Evolutionary conservation across 106 monocot genomes (phyloP).

Genomic region (Acorus calamus): DNA sequence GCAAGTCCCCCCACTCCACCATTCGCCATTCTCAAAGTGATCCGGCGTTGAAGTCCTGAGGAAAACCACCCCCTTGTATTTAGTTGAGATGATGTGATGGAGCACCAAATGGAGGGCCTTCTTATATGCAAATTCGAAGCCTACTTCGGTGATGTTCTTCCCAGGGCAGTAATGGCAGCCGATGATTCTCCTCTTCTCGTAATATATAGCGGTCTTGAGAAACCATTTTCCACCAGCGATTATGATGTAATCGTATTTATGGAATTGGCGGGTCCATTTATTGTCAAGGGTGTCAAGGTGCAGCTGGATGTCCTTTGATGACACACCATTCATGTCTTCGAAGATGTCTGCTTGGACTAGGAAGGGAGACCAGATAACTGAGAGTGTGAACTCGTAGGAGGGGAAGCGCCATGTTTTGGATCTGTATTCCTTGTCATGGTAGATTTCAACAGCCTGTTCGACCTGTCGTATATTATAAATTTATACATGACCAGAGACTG

Average conservation of each 20-base stretch:
- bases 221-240: constrained; percentile 44
- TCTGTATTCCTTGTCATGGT: constrained; percentile 28
- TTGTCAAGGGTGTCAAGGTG: constrained; percentile 37
- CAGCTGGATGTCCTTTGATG: constrained; percentile 11
- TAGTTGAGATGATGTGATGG: constrained; percentile 16
- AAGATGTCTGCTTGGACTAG: constrained; percentile 26
- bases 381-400: constrained; percentile 43
- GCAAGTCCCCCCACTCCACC: constrained; percentile 58
- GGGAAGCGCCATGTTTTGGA: constrained; percentile 28
- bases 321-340: constrained; percentile 22
- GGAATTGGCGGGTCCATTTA: constrained; percentile 26
- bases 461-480: constrained; percentile 13
- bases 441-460: constrained; percentile 28
- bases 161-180: constrained; percentile 40
- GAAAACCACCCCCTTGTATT: constrained; percentile 38
- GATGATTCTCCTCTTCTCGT: constrained; percentile 24
- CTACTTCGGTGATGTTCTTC: constrained; percentile 24
- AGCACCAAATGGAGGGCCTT: constrained; percentile 24
- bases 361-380: constrained; percentile 50
- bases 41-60: constrained; percentile 62
- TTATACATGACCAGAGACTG: neutral
- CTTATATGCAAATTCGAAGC: constrained; percentile 25
- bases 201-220: constrained; percentile 18
- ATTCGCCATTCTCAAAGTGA: constrained; percentile 60
- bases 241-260: constrained; percentile 34